Conservation (phyloP, 768 basidiomycete genomes). For the Xanthoconium stramineum region DNA sequence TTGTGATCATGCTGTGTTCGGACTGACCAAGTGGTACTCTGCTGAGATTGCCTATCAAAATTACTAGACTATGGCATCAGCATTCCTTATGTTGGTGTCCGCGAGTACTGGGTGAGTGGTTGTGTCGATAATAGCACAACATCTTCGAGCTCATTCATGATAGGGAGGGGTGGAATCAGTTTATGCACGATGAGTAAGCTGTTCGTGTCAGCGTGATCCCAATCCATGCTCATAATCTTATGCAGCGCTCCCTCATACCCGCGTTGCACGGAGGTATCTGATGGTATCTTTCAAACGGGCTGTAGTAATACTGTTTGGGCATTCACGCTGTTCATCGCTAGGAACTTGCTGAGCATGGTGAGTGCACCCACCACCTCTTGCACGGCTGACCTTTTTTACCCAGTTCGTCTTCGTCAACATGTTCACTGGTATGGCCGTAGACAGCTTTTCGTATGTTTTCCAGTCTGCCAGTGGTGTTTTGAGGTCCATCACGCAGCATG, state of each 20-base stretch:
- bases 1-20: slow-evolving; percentile 87
- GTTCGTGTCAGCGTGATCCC: background rate
- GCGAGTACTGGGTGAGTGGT: slow-evolving; percentile 83
- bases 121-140: background rate
- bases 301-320: slow-evolving; percentile 89
- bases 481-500: slow-evolving; percentile 78
- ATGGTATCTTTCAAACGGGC: slow-evolving; percentile 60
- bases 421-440: slow-evolving; percentile 95
- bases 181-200: slow-evolving; percentile 90
- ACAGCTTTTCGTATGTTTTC: slow-evolving; percentile 95
- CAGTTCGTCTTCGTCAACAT: slow-evolving; percentile 96
- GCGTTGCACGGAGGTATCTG: slow-evolving; percentile 62
- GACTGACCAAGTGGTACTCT: slow-evolving; percentile 80
- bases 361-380: background rate
- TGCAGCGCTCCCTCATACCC: slow-evolving; percentile 71
- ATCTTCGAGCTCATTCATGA: slow-evolving; percentile 3
- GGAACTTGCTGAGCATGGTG: slow-evolving; percentile 96
- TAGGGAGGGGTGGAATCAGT: slow-evolving; percentile 95
- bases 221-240: background rate
- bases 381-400: background rate
- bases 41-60: slow-evolving; percentile 63
- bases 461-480: slow-evolving; percentile 74
- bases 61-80: slow-evolving; percentile 72
- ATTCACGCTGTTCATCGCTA: slow-evolving; percentile 86
- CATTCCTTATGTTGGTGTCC: slow-evolving; percentile 87